phyloP scores from a whole-genome alignment of 2,329 filamentous ascomycete genomes.

The Xylaria sp. region DNA sequence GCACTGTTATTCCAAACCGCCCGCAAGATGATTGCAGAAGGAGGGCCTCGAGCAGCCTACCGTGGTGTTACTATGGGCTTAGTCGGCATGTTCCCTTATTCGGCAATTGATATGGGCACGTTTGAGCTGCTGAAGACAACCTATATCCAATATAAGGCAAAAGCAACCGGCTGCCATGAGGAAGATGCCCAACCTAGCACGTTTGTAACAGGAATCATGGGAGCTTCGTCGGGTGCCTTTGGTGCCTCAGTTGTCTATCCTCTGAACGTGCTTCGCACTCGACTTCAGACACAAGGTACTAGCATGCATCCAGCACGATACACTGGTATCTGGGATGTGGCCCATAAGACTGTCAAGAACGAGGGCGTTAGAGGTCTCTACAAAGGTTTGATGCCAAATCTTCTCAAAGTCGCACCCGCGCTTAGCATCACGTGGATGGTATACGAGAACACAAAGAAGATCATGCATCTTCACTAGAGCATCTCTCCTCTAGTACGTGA shows the following conservation, averaged over 20 bases:
- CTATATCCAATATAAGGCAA: constrained; percentile 77
- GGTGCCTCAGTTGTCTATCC: constrained; percentile 96
- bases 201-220: constrained; percentile 86
- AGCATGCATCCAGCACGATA: constrained; percentile 91
- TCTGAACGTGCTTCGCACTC: constrained; percentile 89
- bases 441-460: constrained; percentile 87
- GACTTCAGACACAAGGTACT: constrained; percentile 94
- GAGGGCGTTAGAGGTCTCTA: constrained; percentile 91
- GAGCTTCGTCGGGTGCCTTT: constrained; percentile 89
- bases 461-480: constrained; percentile 65
- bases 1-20: constrained; percentile 84
- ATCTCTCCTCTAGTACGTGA: background rate
- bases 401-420: constrained; percentile 95
- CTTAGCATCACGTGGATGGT: constrained; percentile 95
- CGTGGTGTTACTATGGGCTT: constrained; percentile 94
- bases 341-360: constrained; percentile 80
- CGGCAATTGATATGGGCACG: constrained; percentile 93
- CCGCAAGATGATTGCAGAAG: constrained; percentile 83
- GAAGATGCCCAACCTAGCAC: constrained; percentile 86
- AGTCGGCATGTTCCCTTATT: constrained; percentile 97
- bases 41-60: constrained; percentile 82
- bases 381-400: constrained; percentile 93
- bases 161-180: constrained; percentile 76
- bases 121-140: constrained; percentile 91
- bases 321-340: constrained; percentile 89